phyloP scores from a whole-genome alignment of 768 basidiomycete genomes.

The Russula sp. region DNA sequence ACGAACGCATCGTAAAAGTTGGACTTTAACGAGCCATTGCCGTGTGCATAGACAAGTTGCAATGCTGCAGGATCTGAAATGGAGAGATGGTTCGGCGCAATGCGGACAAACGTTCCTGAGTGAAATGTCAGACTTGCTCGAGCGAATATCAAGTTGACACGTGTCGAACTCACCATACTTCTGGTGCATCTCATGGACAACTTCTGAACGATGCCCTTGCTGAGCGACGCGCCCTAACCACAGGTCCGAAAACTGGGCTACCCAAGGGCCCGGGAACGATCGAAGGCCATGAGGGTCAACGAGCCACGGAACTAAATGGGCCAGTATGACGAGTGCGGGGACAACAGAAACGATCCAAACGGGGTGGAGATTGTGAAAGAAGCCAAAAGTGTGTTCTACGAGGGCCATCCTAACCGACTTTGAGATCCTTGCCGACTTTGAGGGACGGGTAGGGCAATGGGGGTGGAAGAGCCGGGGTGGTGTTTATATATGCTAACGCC shows the following conservation, averaged over 20 bases:
- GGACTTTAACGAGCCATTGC: constrained; percentile 35
- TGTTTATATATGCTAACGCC: not conserved
- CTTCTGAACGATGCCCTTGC: constrained; percentile 30
- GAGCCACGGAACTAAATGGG: constrained; percentile 31
- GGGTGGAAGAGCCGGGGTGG: too few relatives aligned
- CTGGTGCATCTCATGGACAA: constrained; percentile 35
- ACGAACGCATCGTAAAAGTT: constrained; percentile 40
- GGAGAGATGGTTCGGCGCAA: constrained; percentile 42
- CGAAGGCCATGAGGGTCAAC: constrained; percentile 28
- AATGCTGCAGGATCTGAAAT: constrained; percentile 39
- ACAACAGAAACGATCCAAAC: constrained; percentile 3
- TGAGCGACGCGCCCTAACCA: constrained; percentile 35
- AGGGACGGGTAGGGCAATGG: too few relatives aligned
- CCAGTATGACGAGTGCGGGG: constrained; percentile 23
- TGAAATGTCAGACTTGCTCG: not conserved
- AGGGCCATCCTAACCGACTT: constrained; percentile 1
- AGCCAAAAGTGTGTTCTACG: not conserved
- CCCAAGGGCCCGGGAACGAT: constrained; percentile 34
- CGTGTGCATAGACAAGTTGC: constrained; percentile 37
- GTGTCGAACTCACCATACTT: constrained; percentile 31
- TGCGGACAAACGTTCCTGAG: constrained; percentile 34
- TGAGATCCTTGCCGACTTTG: too few relatives aligned
- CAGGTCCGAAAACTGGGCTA: constrained; percentile 32
- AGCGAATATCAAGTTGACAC: not conserved
- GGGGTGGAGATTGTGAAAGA: not conserved